Conservation (phyloP, 164 flowering plant species). For the Brasenia schreberi region DNA sequence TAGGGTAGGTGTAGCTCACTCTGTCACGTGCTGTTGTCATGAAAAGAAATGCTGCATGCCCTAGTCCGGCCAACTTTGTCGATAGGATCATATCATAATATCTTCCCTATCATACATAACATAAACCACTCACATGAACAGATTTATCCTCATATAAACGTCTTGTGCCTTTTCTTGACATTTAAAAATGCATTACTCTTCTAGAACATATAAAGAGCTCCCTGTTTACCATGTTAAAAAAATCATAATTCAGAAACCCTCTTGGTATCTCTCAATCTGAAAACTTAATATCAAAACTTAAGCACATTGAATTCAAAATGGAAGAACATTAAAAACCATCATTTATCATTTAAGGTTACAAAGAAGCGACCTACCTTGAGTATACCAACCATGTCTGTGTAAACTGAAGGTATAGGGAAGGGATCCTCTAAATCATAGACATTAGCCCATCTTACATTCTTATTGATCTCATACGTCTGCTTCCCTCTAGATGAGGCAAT, state of each 20-base stretch:
- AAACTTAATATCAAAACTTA: too few species aligned
- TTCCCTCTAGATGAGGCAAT: slow-evolving; percentile 57
- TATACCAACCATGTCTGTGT: slow-evolving; percentile 71
- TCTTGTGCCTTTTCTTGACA: too few species aligned
- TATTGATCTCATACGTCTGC: slow-evolving; percentile 74
- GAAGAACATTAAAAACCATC: too few species aligned
- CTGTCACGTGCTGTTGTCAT: slow-evolving; percentile 70
- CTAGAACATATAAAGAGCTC: too few species aligned
- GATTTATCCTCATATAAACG: neutral
- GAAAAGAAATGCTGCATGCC: slow-evolving; percentile 77
- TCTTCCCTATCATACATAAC: slow-evolving; percentile 35
- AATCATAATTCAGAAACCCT: too few species aligned
- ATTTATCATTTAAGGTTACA: too few species aligned
- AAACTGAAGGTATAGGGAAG: slow-evolving; percentile 74
- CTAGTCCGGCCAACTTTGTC: slow-evolving; percentile 74
- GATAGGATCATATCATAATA: slow-evolving; percentile 84
- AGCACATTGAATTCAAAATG: too few species aligned
- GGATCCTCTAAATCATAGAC: slow-evolving; percentile 60
- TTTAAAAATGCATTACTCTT: too few species aligned
- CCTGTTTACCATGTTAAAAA: too few species aligned
- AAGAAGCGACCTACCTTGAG: slow-evolving; percentile 43
- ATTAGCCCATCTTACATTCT: slow-evolving; percentile 87
- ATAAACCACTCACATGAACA: neutral
- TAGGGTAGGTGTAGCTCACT: slow-evolving; percentile 77
- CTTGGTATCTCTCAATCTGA: too few species aligned